Percentiles rank a stretch among this genome's conserved stretches.
Evolutionary conservation across 2,329 filamentous ascomycete species (phyloP).

Genomic region (Parascedosporium putredinis): DNA sequence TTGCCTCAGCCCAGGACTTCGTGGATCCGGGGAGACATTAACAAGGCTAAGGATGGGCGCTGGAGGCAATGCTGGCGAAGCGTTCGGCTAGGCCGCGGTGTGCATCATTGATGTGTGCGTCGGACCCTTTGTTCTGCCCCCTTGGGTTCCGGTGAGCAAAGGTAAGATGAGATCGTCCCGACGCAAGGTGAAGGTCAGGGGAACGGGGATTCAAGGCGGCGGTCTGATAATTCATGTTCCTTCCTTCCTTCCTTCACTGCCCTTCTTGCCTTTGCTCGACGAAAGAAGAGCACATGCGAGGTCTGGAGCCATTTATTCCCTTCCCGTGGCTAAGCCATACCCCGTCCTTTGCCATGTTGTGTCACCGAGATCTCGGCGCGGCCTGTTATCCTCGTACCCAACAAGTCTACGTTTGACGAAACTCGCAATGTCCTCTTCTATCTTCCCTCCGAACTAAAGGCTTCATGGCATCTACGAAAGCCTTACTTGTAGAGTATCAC

Average conservation of each 20-base stretch:
- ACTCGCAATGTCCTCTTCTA: too few relatives aligned
- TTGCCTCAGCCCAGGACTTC: not conserved
- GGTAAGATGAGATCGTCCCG: conserved; percentile 1
- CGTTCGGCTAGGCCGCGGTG: too few relatives aligned
- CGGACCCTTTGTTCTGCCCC: too few relatives aligned
- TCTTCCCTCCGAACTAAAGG: too few relatives aligned
- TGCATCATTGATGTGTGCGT: too few relatives aligned
- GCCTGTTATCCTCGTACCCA: too few relatives aligned
- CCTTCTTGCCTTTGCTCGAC: not conserved
- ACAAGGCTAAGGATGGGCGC: not conserved
- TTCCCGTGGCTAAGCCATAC: not conserved
- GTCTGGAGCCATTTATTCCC: not conserved
- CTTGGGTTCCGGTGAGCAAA: not conserved
- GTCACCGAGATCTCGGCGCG: too few relatives aligned
- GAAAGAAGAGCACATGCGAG: not conserved
- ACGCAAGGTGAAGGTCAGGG: not conserved
- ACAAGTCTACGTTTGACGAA: too few relatives aligned
- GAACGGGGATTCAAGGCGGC: not conserved
- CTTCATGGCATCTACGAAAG: too few relatives aligned
- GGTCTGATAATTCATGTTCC: not conserved
- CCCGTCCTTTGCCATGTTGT: too few relatives aligned
- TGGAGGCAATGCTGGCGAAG: not conserved
- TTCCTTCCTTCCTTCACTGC: not conserved
- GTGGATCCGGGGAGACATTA: too few relatives aligned
- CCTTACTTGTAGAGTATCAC: too few relatives aligned